Evolutionary conservation across 208 protist genomes (phyloP), one percentile per base, ranked within the genome.

Genomic region (Leptomonas pyrrhocoris): DNA sequence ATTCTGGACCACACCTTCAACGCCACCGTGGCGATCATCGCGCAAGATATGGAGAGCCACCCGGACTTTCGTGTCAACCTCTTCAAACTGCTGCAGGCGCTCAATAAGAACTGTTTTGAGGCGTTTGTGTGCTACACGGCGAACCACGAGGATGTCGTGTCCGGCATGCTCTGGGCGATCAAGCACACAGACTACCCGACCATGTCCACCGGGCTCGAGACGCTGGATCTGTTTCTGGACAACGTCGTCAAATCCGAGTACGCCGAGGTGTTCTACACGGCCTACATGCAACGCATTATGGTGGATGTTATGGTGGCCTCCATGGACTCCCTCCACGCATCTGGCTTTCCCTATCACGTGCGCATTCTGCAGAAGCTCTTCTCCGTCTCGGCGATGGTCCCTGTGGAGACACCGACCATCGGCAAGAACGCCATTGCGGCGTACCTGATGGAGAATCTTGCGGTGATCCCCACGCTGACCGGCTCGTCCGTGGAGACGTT

Each of bases 21-120:
- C 63, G 83, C 87, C 13, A 99, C 98, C 2, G 82, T 99, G n/a
- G 81, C 89, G 27, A 99, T 99, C 96, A 99, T 99, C 73, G 98
- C 92, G 9, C 90, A 91, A 23, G 98, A 98, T 76, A 94, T 97
- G 55, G 85, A 98, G 63, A 98, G 98, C 72, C 99, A 90, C 77
- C 98, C 98, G 18, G 98, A 99, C 18, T 98, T 99, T 73, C 92
- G 99, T 43, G 82, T 98, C 8, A 93, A 98, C 72, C 97, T 99
- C 46, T 99, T 99, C 73, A 93, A 94, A 53, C 82, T 99, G 12
- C 74, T 99, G 8, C 79, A 96, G 19, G 90, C 98, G 6, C 92
- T 99, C 27, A 99, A 98, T 73, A 74, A 74, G 23, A 54, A 95
- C 70, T 99, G 97, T 77, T 99, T 98, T 71, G 66, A 66, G 42